phyloP scores from a whole-genome alignment of 208 protist species.

The Kentomonas sorsogonicus region DNA sequence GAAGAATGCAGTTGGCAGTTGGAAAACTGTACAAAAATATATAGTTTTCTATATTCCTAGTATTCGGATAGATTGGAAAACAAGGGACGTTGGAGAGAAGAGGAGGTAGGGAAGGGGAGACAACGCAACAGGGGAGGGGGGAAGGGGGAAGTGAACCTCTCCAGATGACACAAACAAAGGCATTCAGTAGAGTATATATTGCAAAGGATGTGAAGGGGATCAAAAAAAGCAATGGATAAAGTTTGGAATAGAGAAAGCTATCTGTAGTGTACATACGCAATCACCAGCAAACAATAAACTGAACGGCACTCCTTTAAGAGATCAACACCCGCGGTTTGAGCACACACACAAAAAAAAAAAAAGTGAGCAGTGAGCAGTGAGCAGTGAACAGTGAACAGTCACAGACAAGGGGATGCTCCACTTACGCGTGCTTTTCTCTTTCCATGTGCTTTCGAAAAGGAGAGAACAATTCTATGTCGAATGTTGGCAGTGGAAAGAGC shows the following conservation, averaged over 20 bases:
- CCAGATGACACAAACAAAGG: neutral
- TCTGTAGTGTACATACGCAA: neutral
- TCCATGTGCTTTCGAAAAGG: neutral
- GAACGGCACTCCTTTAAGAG: neutral
- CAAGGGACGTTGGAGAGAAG: neutral
- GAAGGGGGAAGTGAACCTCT: conserved; percentile 1
- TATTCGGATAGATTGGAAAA: neutral
- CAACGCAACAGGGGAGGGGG: neutral
- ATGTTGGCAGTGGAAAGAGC: neutral
- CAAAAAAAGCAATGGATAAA: conserved; percentile 12
- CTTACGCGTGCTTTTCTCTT: too few species aligned
- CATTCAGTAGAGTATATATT: neutral
- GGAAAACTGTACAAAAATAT: neutral
- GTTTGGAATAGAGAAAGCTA: neutral
- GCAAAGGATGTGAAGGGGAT: conserved; percentile 1
- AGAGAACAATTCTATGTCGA: neutral
- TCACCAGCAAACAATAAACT: conserved; percentile 1
- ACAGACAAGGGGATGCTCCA: neutral
- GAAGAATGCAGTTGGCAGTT: neutral
- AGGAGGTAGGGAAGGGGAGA: neutral
- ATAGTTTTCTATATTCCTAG: neutral
- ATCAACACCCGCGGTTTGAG: neutral
- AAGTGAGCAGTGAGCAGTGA: neutral
- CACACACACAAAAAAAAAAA: conserved; percentile 2
- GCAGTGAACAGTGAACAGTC: neutral